These are phyloP conservation scores for Thelephora aurantiotincta DNA, from an alignment of 768 basidiomycete genomes.

Conservation along the genomic window DNA sequence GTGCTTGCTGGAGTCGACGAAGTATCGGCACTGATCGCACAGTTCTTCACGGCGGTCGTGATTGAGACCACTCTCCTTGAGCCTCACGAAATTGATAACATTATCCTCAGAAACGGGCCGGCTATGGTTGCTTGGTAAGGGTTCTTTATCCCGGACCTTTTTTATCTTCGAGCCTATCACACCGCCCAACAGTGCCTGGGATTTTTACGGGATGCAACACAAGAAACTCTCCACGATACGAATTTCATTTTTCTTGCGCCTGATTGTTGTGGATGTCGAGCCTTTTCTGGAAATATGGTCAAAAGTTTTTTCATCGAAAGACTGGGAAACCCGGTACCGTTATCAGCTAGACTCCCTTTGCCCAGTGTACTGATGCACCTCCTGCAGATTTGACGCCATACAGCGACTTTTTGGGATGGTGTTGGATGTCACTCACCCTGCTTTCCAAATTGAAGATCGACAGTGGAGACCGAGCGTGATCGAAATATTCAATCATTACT, in stretches of 20 bases:
- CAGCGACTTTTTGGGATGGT: conserved; percentile 50
- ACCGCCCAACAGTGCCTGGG: conserved; percentile 39
- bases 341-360: neutral
- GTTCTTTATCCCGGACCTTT: neutral
- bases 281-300: conserved; percentile 41
- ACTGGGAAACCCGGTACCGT: conserved; percentile 38
- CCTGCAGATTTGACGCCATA: conserved; percentile 33
- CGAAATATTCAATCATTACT: conserved; percentile 46
- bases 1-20: conserved; percentile 33
- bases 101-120: conserved; percentile 47
- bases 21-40: conserved; percentile 37
- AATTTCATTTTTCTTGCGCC: conserved; percentile 40
- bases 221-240: conserved; percentile 40
- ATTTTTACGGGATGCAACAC: conserved; percentile 47
- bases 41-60: conserved; percentile 49
- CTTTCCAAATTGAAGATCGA: conserved; percentile 45
- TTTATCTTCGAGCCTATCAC: neutral
- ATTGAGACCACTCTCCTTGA: conserved; percentile 47
- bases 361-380: neutral
- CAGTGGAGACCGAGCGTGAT: conserved; percentile 55
- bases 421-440: conserved; percentile 48
- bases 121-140: conserved; percentile 47
- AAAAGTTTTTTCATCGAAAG: conserved; percentile 21
- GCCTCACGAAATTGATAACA: conserved; percentile 58
- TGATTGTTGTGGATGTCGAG: conserved; percentile 47